Percentiles rank a stretch among this genome's conserved stretches.
These are phyloP conservation scores for Chaetomiaceae sp. DNA, from an alignment of 2,329 filamentous ascomycete species.

Conservation along the genomic window DNA sequence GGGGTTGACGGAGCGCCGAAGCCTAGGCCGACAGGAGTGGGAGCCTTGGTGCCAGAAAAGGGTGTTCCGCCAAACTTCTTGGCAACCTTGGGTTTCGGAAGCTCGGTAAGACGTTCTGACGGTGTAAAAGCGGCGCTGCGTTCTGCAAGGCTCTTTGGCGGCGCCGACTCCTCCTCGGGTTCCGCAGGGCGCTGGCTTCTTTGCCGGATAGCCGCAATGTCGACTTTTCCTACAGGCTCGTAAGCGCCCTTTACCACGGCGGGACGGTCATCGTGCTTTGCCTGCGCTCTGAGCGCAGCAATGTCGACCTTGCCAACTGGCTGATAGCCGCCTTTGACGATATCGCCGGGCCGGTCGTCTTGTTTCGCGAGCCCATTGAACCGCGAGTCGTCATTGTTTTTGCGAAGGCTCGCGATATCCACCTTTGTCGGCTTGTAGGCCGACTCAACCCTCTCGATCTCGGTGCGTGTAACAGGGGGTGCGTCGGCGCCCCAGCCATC, in stretches of 20 bases:
- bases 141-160: constrained; percentile 65
- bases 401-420: constrained; percentile 80
- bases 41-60: constrained; percentile 87
- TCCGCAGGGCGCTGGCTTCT: constrained; percentile 64
- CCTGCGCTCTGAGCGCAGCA: constrained; percentile 76
- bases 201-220: constrained; percentile 89
- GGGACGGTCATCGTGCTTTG: constrained; percentile 73
- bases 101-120: constrained; percentile 74
- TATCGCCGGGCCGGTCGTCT: constrained; percentile 50
- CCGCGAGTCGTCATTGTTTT: constrained; percentile 63
- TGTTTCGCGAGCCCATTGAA: constrained; percentile 45
- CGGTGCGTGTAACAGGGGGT: constrained; percentile 78
- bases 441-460: constrained; percentile 86
- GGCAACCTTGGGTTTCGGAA: constrained; percentile 92
- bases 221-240: constrained; percentile 92
- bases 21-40: constrained; percentile 65
- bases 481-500: constrained; percentile 97
- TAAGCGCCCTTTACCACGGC: constrained; percentile 87
- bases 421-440: constrained; percentile 96
- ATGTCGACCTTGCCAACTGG: constrained; percentile 98
- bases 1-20: constrained; percentile 59
- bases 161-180: constrained; percentile 29
- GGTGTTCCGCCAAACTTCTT: constrained; percentile 74
- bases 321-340: constrained; percentile 84
- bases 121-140: constrained; percentile 68